Evolutionary conservation across 768 basidiomycete genomes (phyloP), one percentile per base, ranked within the genome.

Genomic region (Rhodotorula paludigena): DNA sequence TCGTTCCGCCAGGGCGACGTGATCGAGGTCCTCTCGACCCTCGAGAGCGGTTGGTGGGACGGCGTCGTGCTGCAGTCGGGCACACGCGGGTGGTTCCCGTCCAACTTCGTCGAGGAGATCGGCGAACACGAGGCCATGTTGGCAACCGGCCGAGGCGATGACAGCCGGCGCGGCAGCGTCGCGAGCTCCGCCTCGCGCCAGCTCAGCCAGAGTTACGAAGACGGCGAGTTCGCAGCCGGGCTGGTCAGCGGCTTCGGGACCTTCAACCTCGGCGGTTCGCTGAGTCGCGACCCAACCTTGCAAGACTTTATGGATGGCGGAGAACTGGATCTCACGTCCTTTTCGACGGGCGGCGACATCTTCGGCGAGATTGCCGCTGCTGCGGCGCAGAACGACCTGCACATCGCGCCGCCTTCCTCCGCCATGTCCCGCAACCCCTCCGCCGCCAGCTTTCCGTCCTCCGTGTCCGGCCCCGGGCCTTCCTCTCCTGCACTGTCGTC

Each of bases 41-140:
- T 97, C 61, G 89, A 90, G 44, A 89, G 89, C 9, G 94, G 94
- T 23, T 99, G 94, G 94, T 97, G 93, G 96, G 94, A 99, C 78
- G 94, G 94, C 9, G 81, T 96, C 66, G 82, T 96, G 30, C 62
- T 56, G 52, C 51, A 48, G 12, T 85, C 86, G 55, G 89, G 90
- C 61, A 87, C 89, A 77, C 85, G 94, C 57, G 94, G 94, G 64
- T 94, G 91, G 91, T 94, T 99, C 79, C 94, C 94, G 30, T 90
- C 89, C 73, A 99, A 98, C 80, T 98, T 96, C 81, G 92, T 96
- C 52, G 80, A 82, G 54, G 77, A 84, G 52, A 85, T 97, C 63
- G 83, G 85, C 33, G 89, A 90, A 69, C 87, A 89, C 75, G 89
- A 90, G 33, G 54, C 54, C 25, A 36, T 55, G 36, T 39, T 36